Percentiles rank a stretch among this genome's conserved stretches.
phyloP scores from a whole-genome alignment of 139 green algal species.

The Coccomyxa sp. region DNA sequence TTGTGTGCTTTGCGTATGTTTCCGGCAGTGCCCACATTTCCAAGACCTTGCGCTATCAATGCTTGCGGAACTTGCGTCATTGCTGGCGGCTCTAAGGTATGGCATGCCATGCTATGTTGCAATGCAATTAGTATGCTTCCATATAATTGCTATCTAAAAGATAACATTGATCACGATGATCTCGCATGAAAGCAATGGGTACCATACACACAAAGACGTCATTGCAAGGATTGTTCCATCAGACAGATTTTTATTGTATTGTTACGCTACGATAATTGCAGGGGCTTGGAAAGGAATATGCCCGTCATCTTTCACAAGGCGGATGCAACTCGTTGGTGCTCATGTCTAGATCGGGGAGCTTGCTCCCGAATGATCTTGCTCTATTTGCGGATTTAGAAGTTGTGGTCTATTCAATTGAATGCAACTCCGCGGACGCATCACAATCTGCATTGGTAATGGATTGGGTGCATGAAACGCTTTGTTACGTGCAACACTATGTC shows the following conservation, averaged over 20 bases:
- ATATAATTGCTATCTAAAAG: no score
- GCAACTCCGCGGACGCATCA: not conserved
- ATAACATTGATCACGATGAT: no score
- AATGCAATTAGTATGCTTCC: no score
- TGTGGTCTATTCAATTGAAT: not conserved
- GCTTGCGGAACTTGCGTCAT: not conserved
- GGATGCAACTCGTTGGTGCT: conserved; percentile 13
- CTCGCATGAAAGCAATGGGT: no score
- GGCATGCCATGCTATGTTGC: no score
- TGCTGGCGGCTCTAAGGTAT: conserved; percentile 14
- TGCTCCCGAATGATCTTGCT: not conserved
- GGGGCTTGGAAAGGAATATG: conserved; percentile 16
- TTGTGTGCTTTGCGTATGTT: conserved; percentile 6
- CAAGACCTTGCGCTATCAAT: not conserved
- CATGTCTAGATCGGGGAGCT: not conserved
- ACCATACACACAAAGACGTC: no score
- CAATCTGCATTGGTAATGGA: not conserved
- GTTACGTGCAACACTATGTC: conserved; percentile 20
- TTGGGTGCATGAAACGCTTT: conserved; percentile 26
- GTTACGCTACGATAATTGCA: no score
- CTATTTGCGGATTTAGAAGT: conserved; percentile 4
- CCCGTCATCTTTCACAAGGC: not conserved
- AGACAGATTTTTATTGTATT: no score
- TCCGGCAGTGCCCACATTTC: not conserved
- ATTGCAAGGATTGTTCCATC: no score